Base-by-base conservation (phyloP, 2,329 filamentous ascomycete genomes). In the Paraphaeosphaeria sporulosa region DNA sequence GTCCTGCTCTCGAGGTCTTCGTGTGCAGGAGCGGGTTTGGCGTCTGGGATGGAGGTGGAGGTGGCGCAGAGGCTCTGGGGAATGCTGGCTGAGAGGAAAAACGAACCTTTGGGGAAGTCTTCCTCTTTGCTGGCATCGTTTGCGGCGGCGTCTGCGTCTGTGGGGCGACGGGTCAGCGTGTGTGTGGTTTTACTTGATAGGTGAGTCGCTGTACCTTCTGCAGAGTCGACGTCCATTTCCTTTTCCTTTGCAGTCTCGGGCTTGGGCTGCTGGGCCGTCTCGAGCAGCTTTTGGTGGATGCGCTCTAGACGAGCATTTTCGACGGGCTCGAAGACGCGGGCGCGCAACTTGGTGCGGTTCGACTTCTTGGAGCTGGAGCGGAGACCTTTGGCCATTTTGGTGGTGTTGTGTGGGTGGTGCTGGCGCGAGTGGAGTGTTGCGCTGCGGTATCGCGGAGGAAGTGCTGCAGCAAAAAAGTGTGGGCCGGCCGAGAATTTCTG, bases 301-400 rank as follows among this genome's bases (percentile, higher is more conserved):
- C 94, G 89, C 79, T 94, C 90, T 55, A 89, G 90, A 69, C 94
- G 87, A 48, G 91, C 93, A 70, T 85, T 82, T 77, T 94, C 92
- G 57, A 89, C 88, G 17, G 94, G 94, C 1, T 90, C 92, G 79
- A 96, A 97, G 66, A 97, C 90, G 66, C 87, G 88, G 66, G 87
- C 84, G 78, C 94, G 94, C 66, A 97, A 85, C 71, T 87, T 89
- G 69, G 87, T 85, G 81, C 93, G 93, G 83, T 97, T 97, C 72
- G 85, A 85, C 83, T 97, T 97, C 71, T 85, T 88, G 67, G 86
- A 84, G 76, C 90, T 96, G 66, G 94, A 87, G 77, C 94, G 86
- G 62, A 91, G 84, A 76, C 92, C 91, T 78, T 96, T 97, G 25
- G 94, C 94, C 94, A 97, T 98, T 70, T 58, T 85, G 75, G 55